These are phyloP conservation scores for Citrullus mucosospermus DNA, from an alignment of 306 rosid genomes.

Conservation along the genomic window DNA sequence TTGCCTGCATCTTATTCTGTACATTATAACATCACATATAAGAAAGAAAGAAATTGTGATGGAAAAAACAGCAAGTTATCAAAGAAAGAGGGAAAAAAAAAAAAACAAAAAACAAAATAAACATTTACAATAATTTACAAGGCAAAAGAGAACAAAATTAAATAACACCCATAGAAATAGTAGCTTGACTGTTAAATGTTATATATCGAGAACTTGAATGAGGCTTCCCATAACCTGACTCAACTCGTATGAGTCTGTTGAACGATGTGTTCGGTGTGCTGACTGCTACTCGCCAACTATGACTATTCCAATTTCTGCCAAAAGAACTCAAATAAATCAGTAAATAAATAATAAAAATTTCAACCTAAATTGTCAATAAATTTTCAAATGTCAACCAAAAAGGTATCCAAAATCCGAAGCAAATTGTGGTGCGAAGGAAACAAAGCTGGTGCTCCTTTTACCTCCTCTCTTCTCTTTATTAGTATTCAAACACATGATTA, in stretches of 20 bases:
- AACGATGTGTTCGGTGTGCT: not conserved
- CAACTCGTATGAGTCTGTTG: not conserved
- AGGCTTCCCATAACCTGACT: not conserved
- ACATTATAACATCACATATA: not conserved
- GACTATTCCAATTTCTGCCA: not conserved
- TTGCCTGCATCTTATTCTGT: not conserved
- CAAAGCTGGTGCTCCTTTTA: not conserved
- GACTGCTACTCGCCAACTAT: not conserved
- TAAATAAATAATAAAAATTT: not conserved
- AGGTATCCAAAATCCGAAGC: not conserved
- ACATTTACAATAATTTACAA: constrained; percentile 7
- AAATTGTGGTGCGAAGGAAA: not conserved
- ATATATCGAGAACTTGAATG: not conserved
- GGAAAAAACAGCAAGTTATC: not conserved
- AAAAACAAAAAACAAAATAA: not conserved
- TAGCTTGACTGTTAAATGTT: not conserved
- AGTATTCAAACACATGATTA: too few species aligned
- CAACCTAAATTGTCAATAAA: not conserved
- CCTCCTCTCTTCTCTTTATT: not conserved
- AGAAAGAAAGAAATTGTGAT: not conserved
- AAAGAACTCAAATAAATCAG: not conserved
- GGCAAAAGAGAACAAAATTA: not conserved
- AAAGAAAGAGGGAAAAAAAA: not conserved
- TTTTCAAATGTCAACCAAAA: not conserved
- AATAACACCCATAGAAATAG: not conserved